Base-by-base conservation (phyloP, 2,329 filamentous ascomycete genomes). In the Neofusicoccum umdonicola region DNA sequence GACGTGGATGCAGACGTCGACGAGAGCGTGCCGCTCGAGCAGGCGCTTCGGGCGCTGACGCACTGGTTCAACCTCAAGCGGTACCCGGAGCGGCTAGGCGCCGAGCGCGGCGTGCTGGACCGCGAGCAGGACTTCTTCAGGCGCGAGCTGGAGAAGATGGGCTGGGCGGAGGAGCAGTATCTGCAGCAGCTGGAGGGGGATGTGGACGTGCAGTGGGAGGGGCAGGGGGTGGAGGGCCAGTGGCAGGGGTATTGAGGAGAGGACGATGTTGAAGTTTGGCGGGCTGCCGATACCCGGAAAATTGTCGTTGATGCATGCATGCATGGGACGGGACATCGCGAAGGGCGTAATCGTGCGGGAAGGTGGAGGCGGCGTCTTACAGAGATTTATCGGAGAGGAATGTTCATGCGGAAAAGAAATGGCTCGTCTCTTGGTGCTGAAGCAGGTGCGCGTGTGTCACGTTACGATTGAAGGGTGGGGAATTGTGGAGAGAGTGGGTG, bases 1-100 rank as follows among this genome's bases (percentile, higher is more conserved):
- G 93, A 97, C 74, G 88, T 98, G 1, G 95, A 99, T 71, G 91
- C 90, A 0, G 94, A 97, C 70, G 93, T 98, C 1, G 95, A 98
- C 73, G 92, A 96, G 74, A 92, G 93, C 13, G 81, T 98, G 70
- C 94, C 94, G 2, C 83, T 97, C 7, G 95, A 99, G 78, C 93
- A 97, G 80, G 93, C 92, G 0, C 82, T 98, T 50, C 84, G 95
- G 48, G 92, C 91, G 47, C 78, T 99, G 68, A 97, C 94, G 62
- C 93, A 97, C 76, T 99, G 95, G 93, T 92, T 91, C 82, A 97
- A 97, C 76, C 81, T 97, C 70, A 86, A 91, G 65, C 80, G 87
- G 67, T 97, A 96, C 73, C 90, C 91, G 19, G 90, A 93, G 65
- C 86, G 89, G 65, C 91, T 97, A 84, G 88, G 81, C 2, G 76